Evolutionary conservation across 176 grass and related monocot species (phyloP).

Genomic region (Raddia distichophylla): DNA sequence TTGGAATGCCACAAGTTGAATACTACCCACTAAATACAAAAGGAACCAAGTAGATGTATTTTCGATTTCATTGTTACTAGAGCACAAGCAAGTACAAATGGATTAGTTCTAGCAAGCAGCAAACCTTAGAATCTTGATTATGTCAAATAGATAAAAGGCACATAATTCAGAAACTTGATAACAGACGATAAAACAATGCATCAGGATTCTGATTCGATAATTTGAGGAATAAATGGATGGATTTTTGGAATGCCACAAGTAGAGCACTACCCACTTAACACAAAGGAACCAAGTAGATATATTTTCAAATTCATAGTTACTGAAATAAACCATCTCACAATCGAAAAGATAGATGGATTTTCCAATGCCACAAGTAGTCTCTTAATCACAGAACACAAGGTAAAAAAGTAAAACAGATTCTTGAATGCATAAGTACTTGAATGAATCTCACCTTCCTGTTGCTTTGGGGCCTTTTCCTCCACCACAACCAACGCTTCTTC

Average conservation of each 20-base stretch:
- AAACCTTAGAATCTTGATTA: neutral
- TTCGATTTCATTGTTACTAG: too few species aligned
- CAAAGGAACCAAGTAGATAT: too few species aligned
- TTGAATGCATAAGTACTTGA: neutral
- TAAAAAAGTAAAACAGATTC: neutral
- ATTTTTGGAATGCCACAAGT: neutral
- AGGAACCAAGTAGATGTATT: too few species aligned
- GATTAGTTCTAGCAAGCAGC: neutral
- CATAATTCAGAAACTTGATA: too few species aligned
- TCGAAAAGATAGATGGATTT: neutral
- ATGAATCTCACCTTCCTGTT: conserved; percentile 39
- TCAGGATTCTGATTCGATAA: neutral
- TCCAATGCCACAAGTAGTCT: neutral
- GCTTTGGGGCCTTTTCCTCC: conserved; percentile 4
- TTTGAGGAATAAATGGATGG: neutral
- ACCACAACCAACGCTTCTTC: neutral
- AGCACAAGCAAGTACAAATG: neutral
- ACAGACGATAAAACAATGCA: too few species aligned
- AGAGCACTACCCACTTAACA: neutral
- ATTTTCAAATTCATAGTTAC: neutral
- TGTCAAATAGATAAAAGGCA: too few species aligned
- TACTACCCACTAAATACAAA: too few species aligned
- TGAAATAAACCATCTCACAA: neutral
- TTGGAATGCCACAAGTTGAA: too few species aligned
- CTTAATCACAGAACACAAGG: neutral